Percentiles rank a stretch among this genome's conserved stretches.
Evolutionary conservation across 2,329 filamentous ascomycete genomes (phyloP).

Genomic region (Cercospora nicotianae): DNA sequence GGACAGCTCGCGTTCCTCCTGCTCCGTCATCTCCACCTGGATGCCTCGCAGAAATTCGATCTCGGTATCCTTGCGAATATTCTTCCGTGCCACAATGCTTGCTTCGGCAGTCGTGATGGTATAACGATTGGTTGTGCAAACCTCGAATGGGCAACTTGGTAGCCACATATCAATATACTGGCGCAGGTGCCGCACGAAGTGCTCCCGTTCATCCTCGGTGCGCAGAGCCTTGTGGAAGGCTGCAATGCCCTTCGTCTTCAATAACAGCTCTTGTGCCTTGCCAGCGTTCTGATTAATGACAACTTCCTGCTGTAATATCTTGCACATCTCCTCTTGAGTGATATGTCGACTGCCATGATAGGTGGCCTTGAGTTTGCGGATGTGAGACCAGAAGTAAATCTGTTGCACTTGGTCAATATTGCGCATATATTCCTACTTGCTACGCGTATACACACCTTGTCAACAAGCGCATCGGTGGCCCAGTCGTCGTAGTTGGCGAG

Average conservation of each 20-base stretch:
- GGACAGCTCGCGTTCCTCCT: slow-evolving; percentile 83
- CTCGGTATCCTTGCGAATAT: slow-evolving; percentile 76
- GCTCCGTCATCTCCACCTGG: slow-evolving; percentile 85
- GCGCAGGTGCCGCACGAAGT: slow-evolving; percentile 80
- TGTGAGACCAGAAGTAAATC: slow-evolving; percentile 95
- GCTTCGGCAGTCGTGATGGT: slow-evolving; percentile 89
- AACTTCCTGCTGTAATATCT: slow-evolving; percentile 63
- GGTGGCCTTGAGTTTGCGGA: slow-evolving; percentile 87
- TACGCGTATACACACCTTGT: slow-evolving; percentile 69
- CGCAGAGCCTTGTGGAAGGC: slow-evolving; percentile 66
- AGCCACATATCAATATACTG: slow-evolving; percentile 92
- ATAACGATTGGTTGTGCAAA: slow-evolving; percentile 90
- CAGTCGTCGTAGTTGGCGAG: slow-evolving; percentile 93
- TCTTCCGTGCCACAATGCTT: slow-evolving; percentile 75
- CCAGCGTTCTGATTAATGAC: slow-evolving; percentile 72
- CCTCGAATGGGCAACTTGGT: slow-evolving; percentile 91
- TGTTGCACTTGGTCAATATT: slow-evolving; percentile 42
- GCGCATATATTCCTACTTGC: slow-evolving; percentile 1
- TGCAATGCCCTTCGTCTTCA: slow-evolving; percentile 70
- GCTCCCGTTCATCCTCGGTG: slow-evolving; percentile 76
- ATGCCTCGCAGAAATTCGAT: slow-evolving; percentile 91
- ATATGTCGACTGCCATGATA: slow-evolving; percentile 84
- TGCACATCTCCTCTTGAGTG: slow-evolving; percentile 61
- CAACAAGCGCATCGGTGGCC: slow-evolving; percentile 88
- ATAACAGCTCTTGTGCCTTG: slow-evolving; percentile 69